Base-by-base conservation (phyloP, 2,329 filamentous ascomycete species). In the Xylariaceae sp. region DNA sequence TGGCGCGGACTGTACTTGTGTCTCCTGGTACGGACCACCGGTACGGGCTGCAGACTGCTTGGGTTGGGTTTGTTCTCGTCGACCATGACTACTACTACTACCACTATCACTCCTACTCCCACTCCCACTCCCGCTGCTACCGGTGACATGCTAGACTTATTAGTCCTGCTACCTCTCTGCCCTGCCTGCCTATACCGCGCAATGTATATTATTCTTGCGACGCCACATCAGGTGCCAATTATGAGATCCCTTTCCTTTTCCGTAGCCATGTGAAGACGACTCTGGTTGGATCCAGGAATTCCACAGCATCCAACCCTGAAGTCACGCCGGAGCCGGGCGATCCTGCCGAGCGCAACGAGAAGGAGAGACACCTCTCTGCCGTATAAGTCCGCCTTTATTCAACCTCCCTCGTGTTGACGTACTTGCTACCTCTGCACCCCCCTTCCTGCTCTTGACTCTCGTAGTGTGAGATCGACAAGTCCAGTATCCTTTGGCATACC, bases 131-230 rank as follows among this genome's bases (percentile, higher is more conserved):
- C n/a, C n/a, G n/a, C n/a, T n/a, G n/a, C n/a, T n/a, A n/a, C n/a
- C n/a, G n/a, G n/a, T n/a, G n/a, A n/a, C n/a, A n/a, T n/a, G n/a
- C n/a, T n/a, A n/a, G n/a, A n/a, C n/a, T n/a, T n/a, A n/a, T n/a
- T n/a, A n/a, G n/a, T n/a, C n/a, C 26, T 26, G 26, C 26, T 8
- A 4, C 4, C 8, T 26, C 26, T 8, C 26, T 26, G 4, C 4
- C 26, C 26, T 8, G 4, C 26, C 8, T 8, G 8, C 4, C 26
- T 26, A 26, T 26, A 26, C 26, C 26, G 8, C 26, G 26, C 26
- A 26, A 26, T 26, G 26, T 63, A 63, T 62, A 60, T 57, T 60
- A 60, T 64, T 60, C 57, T 59, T 57, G 57, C 57, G 52, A 60
- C 60, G 51, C 55, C 58, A 51, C 52, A 41, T 29, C 56, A 49